A percentile compares a stretch with the other conserved stretches of the same genome.
phyloP scores from a whole-genome alignment of 2,329 filamentous ascomycete genomes.

The Hypoxylon rubiginosum region DNA sequence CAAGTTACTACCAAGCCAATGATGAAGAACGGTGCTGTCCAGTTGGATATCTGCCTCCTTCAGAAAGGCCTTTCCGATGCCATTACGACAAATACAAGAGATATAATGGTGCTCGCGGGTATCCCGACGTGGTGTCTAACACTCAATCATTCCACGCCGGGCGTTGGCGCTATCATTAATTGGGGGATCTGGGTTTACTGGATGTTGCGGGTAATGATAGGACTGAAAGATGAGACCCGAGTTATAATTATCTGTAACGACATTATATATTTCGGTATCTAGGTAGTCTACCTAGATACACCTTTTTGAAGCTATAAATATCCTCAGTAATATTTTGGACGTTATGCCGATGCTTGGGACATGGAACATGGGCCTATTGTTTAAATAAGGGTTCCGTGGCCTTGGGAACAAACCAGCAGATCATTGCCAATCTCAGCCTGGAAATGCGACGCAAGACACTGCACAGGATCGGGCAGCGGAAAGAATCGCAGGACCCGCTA shows the following conservation, averaged over 20 bases:
- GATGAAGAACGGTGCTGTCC: not conserved
- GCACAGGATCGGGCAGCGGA: slow-evolving; percentile 15
- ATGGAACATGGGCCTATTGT: not conserved
- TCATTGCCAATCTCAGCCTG: slow-evolving; percentile 12
- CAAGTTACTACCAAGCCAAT: not conserved
- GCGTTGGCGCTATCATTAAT: not conserved
- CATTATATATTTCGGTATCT: too few relatives aligned
- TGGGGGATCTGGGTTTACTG: not conserved
- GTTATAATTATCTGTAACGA: too few relatives aligned
- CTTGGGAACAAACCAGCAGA: slow-evolving; percentile 11
- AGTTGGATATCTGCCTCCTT: not conserved
- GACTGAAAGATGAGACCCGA: not conserved
- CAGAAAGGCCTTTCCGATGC: too few relatives aligned
- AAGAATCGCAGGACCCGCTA: slow-evolving; percentile 9
- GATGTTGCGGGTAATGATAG: not conserved
- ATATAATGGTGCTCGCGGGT: not conserved
- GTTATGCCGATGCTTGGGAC: not conserved
- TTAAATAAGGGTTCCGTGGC: slow-evolving; percentile 6
- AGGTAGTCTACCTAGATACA: not conserved
- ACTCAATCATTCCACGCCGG: not conserved
- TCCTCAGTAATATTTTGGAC: not conserved
- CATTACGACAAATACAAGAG: not conserved
- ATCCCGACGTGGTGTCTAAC: not conserved
- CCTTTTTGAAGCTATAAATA: too few relatives aligned
- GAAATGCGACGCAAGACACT: slow-evolving; percentile 7